A percentile compares a stretch with the other conserved stretches of the same genome.
phyloP scores from a whole-genome alignment of 495 filamentous ascomycete species.

The Apiosordaria backusii region DNA sequence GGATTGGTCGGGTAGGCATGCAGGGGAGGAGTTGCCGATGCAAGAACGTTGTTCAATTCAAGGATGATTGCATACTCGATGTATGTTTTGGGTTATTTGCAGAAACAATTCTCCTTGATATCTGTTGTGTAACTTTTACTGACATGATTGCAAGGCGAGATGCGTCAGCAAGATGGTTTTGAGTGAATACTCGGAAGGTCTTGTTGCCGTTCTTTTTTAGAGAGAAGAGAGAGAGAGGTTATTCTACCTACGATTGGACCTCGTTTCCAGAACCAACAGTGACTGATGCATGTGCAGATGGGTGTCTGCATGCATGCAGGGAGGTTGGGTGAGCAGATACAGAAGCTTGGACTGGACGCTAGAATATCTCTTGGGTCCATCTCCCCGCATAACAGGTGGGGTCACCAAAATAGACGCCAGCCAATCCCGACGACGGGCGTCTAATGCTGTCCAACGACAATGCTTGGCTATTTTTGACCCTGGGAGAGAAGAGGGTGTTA shows the following conservation, averaged over 20 bases:
- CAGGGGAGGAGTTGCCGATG: not conserved
- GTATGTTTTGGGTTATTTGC: not conserved
- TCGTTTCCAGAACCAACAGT: not conserved
- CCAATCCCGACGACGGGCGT: not conserved
- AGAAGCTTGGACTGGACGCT: not conserved
- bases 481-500: not conserved
- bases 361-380: not conserved
- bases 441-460: not conserved
- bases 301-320: not conserved
- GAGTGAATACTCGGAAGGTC: not conserved
- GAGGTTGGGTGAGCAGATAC: not conserved
- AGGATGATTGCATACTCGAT: not conserved
- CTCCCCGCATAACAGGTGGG: not conserved
- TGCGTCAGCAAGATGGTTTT: not conserved
- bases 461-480: not conserved
- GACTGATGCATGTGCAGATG: not conserved
- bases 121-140: not conserved
- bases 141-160: not conserved
- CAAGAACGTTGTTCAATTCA: not conserved
- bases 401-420: not conserved
- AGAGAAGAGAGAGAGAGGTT: not conserved
- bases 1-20: not conserved
- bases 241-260: not conserved
- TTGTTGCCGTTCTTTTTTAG: not conserved
- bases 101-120: not conserved